Conservation (phyloP, 73 alveolate genomes). For the Blepharisma stoltei region DNA sequence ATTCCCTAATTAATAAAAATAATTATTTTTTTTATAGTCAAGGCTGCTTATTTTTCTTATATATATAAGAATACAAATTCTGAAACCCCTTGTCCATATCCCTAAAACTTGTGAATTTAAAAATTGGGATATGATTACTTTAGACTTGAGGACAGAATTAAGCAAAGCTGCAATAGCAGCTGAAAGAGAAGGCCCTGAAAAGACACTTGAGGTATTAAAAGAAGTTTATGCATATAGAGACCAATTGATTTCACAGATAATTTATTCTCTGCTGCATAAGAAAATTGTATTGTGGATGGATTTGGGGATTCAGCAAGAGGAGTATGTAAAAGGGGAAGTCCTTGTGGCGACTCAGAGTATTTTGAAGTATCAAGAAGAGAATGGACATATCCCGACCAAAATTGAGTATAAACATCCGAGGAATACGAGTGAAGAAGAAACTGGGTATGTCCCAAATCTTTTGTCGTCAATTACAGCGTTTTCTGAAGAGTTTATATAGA, state of each 20-base stretch:
- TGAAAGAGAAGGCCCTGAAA: background rate
- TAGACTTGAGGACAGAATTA: background rate
- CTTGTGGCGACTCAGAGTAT: conserved; percentile 43
- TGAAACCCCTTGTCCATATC: background rate
- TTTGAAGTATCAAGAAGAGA: conserved; percentile 35
- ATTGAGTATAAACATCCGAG: conserved; percentile 37
- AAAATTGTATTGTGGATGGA: conserved; percentile 67
- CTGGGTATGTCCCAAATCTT: conserved; percentile 27
- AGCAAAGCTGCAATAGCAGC: background rate
- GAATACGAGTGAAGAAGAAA: background rate
- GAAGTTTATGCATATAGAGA: conserved; percentile 31
- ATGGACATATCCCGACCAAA: conserved; percentile 52
- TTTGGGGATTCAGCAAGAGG: conserved; percentile 60
- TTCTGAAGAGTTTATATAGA: conserved; percentile 43
- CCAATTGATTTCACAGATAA: conserved; percentile 41
- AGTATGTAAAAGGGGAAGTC: conserved; percentile 57
- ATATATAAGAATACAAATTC: no score
- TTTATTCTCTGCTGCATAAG: conserved; percentile 43
- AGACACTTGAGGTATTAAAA: background rate
- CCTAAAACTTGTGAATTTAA: conserved; percentile 14
- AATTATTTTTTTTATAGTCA: no score
- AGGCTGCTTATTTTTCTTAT: no score
- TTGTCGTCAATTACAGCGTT: conserved; percentile 43
- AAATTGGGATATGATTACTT: background rate
- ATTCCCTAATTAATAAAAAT: no score